Percentiles rank a stretch among this genome's conserved stretches.
phyloP scores from a whole-genome alignment of 345 rosid genomes.

The Citrus reticulata region DNA sequence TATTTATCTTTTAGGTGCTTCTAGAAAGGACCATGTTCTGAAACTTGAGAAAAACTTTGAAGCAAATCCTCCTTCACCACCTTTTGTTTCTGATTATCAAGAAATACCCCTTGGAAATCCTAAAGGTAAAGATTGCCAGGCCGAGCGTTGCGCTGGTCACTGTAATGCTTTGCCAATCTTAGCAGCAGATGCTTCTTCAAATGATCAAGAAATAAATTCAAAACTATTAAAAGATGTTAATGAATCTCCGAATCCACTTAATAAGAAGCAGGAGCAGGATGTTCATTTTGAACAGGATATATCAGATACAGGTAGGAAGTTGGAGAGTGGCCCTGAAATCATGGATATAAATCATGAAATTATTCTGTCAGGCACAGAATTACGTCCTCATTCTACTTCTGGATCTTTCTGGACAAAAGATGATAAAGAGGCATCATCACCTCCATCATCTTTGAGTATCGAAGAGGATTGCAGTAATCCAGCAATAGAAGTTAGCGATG shows the following conservation, averaged over 20 bases:
- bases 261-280: constrained; percentile 25
- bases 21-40: constrained; percentile 9
- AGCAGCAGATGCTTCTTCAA: constrained; percentile 9
- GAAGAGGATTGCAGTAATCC: constrained; percentile 10
- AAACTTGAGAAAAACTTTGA: constrained; percentile 21
- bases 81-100: constrained; percentile 4
- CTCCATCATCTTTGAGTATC: constrained; percentile 10
- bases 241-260: constrained; percentile 14
- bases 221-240: constrained; percentile 18
- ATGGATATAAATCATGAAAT: constrained; percentile 12
- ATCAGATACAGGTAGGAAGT: constrained; percentile 18
- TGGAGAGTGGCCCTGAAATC: constrained; percentile 6
- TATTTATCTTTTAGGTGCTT: constrained; percentile 17
- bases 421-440: constrained; percentile 1
- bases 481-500: neutral
- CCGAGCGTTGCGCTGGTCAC: neutral
- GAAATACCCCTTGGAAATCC: neutral
- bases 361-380: neutral
- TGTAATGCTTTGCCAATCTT: neutral
- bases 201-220: constrained; percentile 8
- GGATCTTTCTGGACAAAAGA: constrained; percentile 14
- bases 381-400: constrained; percentile 19
- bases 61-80: constrained; percentile 14
- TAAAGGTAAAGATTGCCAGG: neutral
- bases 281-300: constrained; percentile 22